A percentile compares a stretch with the other conserved stretches of the same genome.
Conservation (phyloP, 371 early-diverging fungal species). For the Mortierella polycephala region DNA sequence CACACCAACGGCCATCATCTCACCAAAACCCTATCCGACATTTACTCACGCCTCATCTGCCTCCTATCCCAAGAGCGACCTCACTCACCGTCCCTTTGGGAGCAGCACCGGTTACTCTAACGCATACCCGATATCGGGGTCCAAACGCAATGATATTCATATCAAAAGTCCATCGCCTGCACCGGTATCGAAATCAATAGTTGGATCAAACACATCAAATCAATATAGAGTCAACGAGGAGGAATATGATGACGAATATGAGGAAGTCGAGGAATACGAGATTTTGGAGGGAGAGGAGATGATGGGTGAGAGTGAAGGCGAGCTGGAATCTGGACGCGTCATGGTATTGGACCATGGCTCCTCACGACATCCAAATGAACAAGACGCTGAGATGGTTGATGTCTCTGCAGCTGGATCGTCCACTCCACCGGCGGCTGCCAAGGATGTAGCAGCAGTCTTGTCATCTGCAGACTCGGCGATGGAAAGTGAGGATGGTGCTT, state of each 20-base stretch:
- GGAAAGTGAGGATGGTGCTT: slow-evolving; percentile 13
- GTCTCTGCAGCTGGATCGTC: slow-evolving; percentile 19
- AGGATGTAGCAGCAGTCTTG: not conserved
- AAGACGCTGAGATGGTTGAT: slow-evolving; percentile 37
- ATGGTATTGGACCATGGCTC: slow-evolving; percentile 14
- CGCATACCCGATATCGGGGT: slow-evolving; percentile 20
- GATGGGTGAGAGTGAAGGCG: slow-evolving; percentile 11
- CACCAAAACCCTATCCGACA: slow-evolving; percentile 40
- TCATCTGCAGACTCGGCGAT: slow-evolving; percentile 14
- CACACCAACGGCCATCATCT: slow-evolving; percentile 49
- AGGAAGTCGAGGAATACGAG: slow-evolving; percentile 28
- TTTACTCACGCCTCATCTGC: slow-evolving; percentile 15
- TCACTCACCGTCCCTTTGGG: slow-evolving; percentile 10
- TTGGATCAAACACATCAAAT: not conserved
- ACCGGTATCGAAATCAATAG: not conserved
- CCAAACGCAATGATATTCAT: slow-evolving; percentile 19
- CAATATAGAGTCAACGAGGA: slow-evolving; percentile 7
- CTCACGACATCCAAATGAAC: slow-evolving; percentile 6
- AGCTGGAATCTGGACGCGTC: slow-evolving; percentile 6
- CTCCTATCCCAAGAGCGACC: slow-evolving; percentile 13
- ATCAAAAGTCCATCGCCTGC: slow-evolving; percentile 21
- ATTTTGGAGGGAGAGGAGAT: slow-evolving; percentile 23
- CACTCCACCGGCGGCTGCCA: not conserved
- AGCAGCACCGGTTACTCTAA: slow-evolving; percentile 13
- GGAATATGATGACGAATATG: slow-evolving; percentile 16